Percentiles rank a stretch among this genome's conserved stretches.
phyloP scores from a whole-genome alignment of 139 green algal genomes.

The Picochlorum sp. region DNA sequence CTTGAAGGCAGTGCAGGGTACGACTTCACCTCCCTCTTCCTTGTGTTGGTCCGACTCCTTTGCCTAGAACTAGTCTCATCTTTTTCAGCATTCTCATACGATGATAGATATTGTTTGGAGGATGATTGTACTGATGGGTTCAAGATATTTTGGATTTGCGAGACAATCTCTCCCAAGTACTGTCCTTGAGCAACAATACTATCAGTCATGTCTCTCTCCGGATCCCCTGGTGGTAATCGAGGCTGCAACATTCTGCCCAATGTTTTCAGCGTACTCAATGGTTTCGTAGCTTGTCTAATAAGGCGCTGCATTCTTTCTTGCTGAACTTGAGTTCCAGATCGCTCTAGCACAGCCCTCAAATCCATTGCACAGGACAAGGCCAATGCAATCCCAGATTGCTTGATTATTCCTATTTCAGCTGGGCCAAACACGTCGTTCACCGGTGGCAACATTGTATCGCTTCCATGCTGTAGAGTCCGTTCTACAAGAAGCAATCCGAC shows the following conservation, averaged over 20 bases:
- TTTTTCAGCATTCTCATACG: not conserved
- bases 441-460: conserved; percentile 9
- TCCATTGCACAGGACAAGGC: conserved; percentile 51
- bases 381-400: conserved; percentile 37
- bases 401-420: conserved; percentile 34
- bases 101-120: not conserved
- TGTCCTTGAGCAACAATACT: conserved; percentile 52
- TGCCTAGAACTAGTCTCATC: not conserved
- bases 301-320: conserved; percentile 33
- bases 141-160: conserved; percentile 37
- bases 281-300: conserved; percentile 37
- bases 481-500: conserved; percentile 56
- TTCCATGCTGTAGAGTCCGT: not conserved
- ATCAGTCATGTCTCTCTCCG: conserved; percentile 51
- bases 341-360: conserved; percentile 34
- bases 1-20: conserved; percentile 16
- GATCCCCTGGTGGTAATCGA: conserved; percentile 35
- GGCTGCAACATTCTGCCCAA: conserved; percentile 52
- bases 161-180: conserved; percentile 44
- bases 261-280: conserved; percentile 49
- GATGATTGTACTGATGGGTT: not conserved
- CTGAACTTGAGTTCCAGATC: conserved; percentile 15
- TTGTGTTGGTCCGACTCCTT: not conserved
- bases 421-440: conserved; percentile 9
- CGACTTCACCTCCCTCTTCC: not conserved